Evolutionary conservation across 2,329 filamentous ascomycete genomes (phyloP), one percentile per base, ranked within the genome.

Genomic region (Trichoderma sp.): DNA sequence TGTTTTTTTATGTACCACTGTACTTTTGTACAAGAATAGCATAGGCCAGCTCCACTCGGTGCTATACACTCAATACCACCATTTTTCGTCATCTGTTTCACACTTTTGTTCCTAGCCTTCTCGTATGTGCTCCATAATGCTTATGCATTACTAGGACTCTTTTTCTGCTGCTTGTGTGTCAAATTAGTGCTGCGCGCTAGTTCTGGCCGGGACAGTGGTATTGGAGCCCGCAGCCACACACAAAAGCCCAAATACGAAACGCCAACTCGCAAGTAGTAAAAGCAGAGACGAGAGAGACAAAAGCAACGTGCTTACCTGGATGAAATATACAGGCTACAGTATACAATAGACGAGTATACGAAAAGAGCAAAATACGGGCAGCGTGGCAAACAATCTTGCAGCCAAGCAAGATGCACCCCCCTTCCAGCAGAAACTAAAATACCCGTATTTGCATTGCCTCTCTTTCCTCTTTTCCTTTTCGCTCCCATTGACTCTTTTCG

Each of bases 41-140:
- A 59, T 59, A 26, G 34, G 10, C 21, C 28, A 32, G 34, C 55
- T 55, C 54, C 54, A 66, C 63, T 30, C 28, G 37, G 51, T 52
- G 34, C 59, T 52, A 30, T 64, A 61, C 51, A 52, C 55, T 52
- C 32, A 68, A 66, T 66, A 49, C 34, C 37, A 49, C 37, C 43
- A 58, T 51, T 60, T 52, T 52, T 67, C 65, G 65, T 67, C 65
- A 67, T 60, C 56, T 54, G 65, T 60, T 67, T 59, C 65, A 66
- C 58, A 32, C 28, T 56, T 21, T 56, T 56, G 54, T 6, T 8
- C 46, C 28, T 26, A 55, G 61, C 54, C 34, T 24, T 30, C 39
- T 66, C 63, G 52, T 66, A 66, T 66, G 55, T 37, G 54, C 64
- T 67, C 54, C 55, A 43, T 67, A 59, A 67, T 60, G 65, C 55